A percentile compares a stretch with the other conserved stretches of the same genome.
These are phyloP conservation scores for Magnolia changhungtana DNA, from an alignment of 164 flowering plant species.

Conservation along the genomic window DNA sequence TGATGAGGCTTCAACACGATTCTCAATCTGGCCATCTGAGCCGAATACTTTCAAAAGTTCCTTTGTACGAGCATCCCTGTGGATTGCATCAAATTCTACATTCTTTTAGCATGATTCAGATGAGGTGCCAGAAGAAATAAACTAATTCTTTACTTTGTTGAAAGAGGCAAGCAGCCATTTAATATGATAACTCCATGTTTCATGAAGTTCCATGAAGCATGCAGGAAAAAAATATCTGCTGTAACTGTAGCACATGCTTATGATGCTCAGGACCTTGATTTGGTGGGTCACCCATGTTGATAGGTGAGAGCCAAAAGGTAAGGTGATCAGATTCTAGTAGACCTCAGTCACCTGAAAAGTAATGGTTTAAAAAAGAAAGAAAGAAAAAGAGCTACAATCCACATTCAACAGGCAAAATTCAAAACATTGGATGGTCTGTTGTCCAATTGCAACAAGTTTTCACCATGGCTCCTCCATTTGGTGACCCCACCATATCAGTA, in stretches of 20 bases:
- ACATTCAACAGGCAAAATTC: background rate
- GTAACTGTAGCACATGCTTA: no score
- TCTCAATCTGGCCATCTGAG: slow-evolving; percentile 79
- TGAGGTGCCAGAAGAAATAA: background rate
- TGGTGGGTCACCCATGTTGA: background rate
- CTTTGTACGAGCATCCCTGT: slow-evolving; percentile 94
- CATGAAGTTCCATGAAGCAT: background rate
- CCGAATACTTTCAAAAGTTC: slow-evolving; percentile 86
- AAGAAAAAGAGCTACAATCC: no score
- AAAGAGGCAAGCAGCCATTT: no score
- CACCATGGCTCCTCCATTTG: background rate
- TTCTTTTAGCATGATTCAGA: slow-evolving; percentile 2
- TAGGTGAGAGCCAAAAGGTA: background rate
- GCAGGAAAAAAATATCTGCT: background rate
- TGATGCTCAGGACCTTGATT: background rate
- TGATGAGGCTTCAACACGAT: slow-evolving; percentile 54
- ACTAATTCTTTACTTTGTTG: background rate
- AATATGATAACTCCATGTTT: no score
- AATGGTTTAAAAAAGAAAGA: no score
- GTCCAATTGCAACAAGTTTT: background rate
- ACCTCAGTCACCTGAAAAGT: background rate
- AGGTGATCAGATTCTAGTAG: background rate
- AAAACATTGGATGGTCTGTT: background rate
- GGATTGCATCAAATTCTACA: slow-evolving; percentile 1
- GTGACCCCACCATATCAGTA: background rate